Percentiles rank a stretch among this genome's conserved stretches.
phyloP scores from a whole-genome alignment of 495 filamentous ascomycete genomes.

The Penicillium steckii region DNA sequence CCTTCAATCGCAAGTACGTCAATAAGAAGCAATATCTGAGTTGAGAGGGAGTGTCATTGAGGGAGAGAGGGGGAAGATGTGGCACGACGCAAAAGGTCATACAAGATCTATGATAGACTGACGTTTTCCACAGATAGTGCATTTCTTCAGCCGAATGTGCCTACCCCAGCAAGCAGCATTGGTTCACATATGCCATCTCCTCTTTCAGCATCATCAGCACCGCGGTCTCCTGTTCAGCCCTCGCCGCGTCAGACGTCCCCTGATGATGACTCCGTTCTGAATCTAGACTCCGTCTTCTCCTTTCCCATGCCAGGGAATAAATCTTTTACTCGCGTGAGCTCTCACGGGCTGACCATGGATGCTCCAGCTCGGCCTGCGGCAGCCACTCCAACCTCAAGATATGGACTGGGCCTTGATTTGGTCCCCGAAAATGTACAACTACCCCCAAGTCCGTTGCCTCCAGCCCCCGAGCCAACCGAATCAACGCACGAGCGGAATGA shows the following conservation, averaged over 20 bases:
- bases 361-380: conserved; percentile 16
- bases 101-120: conserved; percentile 2
- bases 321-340: conserved; percentile 25
- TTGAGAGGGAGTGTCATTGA: neutral
- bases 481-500: conserved; percentile 28
- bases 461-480: conserved; percentile 7
- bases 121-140: conserved; percentile 56
- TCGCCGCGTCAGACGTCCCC: conserved; percentile 47
- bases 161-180: conserved; percentile 58
- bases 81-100: too few species aligned
- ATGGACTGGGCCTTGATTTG: conserved; percentile 12
- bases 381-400: conserved; percentile 16
- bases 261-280: conserved; percentile 29
- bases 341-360: conserved; percentile 23
- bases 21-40: neutral
- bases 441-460: conserved; percentile 33
- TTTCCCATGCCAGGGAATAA: conserved; percentile 53
- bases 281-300: conserved; percentile 62
- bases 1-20: conserved; percentile 54
- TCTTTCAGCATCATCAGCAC: conserved; percentile 36
- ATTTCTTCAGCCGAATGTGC: conserved; percentile 55
- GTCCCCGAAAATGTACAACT: conserved; percentile 21
- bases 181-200: conserved; percentile 62
- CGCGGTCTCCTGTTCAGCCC: conserved; percentile 39
- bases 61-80: too few species aligned